Evolutionary conservation across 2,329 filamentous ascomycete species (phyloP), one percentile per base, ranked within the genome.

Genomic region (Blastomyces parvus): DNA sequence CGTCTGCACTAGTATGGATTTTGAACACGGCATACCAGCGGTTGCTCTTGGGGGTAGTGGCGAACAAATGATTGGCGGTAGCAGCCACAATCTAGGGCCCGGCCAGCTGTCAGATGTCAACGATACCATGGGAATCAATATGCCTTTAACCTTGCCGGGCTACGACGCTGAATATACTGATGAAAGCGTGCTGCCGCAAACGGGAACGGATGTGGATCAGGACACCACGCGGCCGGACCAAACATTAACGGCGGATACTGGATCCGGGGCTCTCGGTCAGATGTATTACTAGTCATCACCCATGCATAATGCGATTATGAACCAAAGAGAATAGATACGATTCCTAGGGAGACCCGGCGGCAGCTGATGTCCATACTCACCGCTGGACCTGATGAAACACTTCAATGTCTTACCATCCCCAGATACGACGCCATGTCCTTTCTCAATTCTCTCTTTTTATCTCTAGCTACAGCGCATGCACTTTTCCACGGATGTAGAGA

Each of bases 251-350:
- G 27, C 40, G 13, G 27, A 30, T 3, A 42, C 40, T 7, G 42
- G 17, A 25, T 53, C 46, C 42, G 55, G 59, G 9, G 53, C 40
- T 19, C 50, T 30, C 42, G 46, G 33, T 22, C 58, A 57, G 7
- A 61, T 65, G 46, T 65, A 61, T 59, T 65, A 65, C 44, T 61
- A 60, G 61, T 17, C 30, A 27, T n/a, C 22, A 14, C 11, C 30
- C 3, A 33, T 22, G n/a, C 55, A 22, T 22, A 5, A 1, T 57
- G 8, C 19, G 22, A 25, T 40, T 25, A 38, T 6, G n/a, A 5
- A 9, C n/a, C 46, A 25, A 22, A 8, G 6, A 57, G 40, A 38
- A n/a, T 14, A 14, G 53, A 40, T 22, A 6, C 22, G 22, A 9
- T 36, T 55, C 14, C 2, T 8, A 8, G 3, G 17, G 9, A n/a